Conservation (phyloP, 2,329 filamentous ascomycete species). For the Arthrobotrys sphaeroides region DNA sequence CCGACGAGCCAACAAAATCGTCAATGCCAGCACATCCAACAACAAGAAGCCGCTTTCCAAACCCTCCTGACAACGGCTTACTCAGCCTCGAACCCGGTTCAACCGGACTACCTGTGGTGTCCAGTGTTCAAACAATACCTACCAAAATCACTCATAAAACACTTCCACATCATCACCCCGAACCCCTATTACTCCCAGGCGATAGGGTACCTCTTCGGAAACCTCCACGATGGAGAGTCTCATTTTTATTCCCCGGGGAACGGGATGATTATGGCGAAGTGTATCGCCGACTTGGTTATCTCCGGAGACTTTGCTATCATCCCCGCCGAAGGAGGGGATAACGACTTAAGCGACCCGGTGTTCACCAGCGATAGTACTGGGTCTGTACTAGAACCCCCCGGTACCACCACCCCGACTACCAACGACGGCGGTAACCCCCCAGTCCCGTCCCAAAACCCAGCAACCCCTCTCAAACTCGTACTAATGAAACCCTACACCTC, state of each 20-base stretch:
- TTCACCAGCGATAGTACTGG: neutral
- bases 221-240: neutral
- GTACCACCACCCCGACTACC: neutral
- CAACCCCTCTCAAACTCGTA: slow-evolving; percentile 17
- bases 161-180: slow-evolving; percentile 27
- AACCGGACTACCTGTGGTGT: slow-evolving; percentile 26
- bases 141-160: slow-evolving; percentile 3
- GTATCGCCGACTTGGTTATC: slow-evolving; percentile 8
- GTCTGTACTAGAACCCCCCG: too few relatives aligned
- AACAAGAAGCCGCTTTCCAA: neutral
- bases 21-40: neutral
- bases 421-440: neutral
- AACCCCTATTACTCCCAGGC: slow-evolving; percentile 8
- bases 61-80: slow-evolving; percentile 15
- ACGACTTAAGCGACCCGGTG: neutral
- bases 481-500: slow-evolving; percentile 34
- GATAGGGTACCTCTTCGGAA: slow-evolving; percentile 29
- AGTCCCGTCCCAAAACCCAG: neutral
- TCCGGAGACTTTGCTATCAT: slow-evolving; percentile 32
- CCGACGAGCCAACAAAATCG: neutral
- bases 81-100: slow-evolving; percentile 1
- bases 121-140: slow-evolving; percentile 49
- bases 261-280: slow-evolving; percentile 37
- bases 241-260: slow-evolving; percentile 31
- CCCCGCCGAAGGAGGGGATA: neutral